Percentiles rank a stretch among this genome's conserved stretches.
Evolutionary conservation across 768 basidiomycete genomes (phyloP).

Genomic region (Psilocybe cubensis): DNA sequence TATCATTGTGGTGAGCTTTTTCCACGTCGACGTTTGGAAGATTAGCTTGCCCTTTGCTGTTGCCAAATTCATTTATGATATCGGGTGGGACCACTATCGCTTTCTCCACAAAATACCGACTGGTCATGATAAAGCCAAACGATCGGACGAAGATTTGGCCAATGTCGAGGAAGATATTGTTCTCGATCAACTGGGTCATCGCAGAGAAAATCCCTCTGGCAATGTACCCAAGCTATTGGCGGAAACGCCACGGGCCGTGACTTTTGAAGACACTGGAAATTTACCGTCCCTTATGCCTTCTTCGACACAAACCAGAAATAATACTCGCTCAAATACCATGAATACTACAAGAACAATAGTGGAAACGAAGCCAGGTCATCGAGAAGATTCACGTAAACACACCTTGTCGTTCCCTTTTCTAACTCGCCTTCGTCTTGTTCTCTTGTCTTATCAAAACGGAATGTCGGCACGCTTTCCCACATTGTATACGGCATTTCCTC

Average conservation of each 20-base stretch:
- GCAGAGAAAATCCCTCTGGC: slow-evolving; percentile 1
- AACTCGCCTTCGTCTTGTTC: slow-evolving; percentile 5
- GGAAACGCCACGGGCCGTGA: neutral
- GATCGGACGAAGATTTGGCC: slow-evolving; percentile 20
- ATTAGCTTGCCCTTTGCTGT: slow-evolving; percentile 83
- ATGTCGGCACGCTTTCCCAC: slow-evolving; percentile 63
- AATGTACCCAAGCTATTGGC: neutral
- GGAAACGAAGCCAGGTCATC: neutral
- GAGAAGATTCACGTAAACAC: neutral
- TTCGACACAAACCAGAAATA: slow-evolving; percentile 8
- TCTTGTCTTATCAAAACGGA: slow-evolving; percentile 11
- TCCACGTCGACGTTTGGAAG: slow-evolving; percentile 80
- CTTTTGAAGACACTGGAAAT: slow-evolving; percentile 8
- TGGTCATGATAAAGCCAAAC: slow-evolving; percentile 17
- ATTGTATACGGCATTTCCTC: slow-evolving; percentile 60
- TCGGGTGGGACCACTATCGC: slow-evolving; percentile 60
- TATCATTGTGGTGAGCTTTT: slow-evolving; percentile 76
- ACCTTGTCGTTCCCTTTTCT: slow-evolving; percentile 15
- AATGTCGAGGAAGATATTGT: slow-evolving; percentile 12
- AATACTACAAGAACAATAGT: slow-evolving; percentile 1
- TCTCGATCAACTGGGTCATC: slow-evolving; percentile 17
- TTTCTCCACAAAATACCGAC: slow-evolving; percentile 24
- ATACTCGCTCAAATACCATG: slow-evolving; percentile 17
- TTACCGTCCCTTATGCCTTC: slow-evolving; percentile 1
- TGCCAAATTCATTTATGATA: slow-evolving; percentile 71